Evolutionary conservation across 768 basidiomycete genomes (phyloP).

Genomic region (Termitomyces bulborhizus): DNA sequence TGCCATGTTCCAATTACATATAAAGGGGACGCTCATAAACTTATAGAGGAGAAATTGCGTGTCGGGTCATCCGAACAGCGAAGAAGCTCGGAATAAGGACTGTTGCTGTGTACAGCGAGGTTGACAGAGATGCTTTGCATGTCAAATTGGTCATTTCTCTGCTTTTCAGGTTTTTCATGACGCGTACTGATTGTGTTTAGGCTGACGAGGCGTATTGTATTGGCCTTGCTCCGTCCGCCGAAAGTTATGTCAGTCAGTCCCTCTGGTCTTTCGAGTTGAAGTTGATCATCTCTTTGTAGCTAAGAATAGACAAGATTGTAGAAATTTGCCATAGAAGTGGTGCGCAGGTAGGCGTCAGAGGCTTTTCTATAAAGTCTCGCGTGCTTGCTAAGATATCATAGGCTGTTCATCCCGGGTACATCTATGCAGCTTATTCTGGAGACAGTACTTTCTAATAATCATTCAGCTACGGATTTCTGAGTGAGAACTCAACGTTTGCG

Average conservation of each 20-base stretch:
- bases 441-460: slow-evolving; percentile 1
- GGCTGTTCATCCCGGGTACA: slow-evolving; percentile 90
- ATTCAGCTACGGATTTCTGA: slow-evolving; percentile 79
- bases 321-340: slow-evolving; percentile 76
- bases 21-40: slow-evolving; percentile 5
- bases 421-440: background rate
- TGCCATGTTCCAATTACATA: slow-evolving; percentile 24
- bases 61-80: slow-evolving; percentile 89
- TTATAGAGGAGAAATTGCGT: slow-evolving; percentile 90
- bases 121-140: slow-evolving; percentile 75
- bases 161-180: background rate
- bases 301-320: slow-evolving; percentile 84
- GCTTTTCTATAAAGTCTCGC: background rate
- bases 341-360: slow-evolving; percentile 57
- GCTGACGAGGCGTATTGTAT: slow-evolving; percentile 92
- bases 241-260: slow-evolving; percentile 72
- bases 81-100: slow-evolving; percentile 84
- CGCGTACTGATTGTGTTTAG: slow-evolving; percentile 17
- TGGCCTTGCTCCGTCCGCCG: slow-evolving; percentile 82
- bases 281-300: slow-evolving; percentile 31
- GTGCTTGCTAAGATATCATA: slow-evolving; percentile 18
- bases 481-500: slow-evolving; percentile 85
- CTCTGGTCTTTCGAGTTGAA: background rate
- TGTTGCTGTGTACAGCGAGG: slow-evolving; percentile 89
- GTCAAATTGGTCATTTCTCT: slow-evolving; percentile 57